Evolutionary conservation across 78 protist genomes (phyloP).

Genomic region (Dictyostelium capitatum): DNA sequence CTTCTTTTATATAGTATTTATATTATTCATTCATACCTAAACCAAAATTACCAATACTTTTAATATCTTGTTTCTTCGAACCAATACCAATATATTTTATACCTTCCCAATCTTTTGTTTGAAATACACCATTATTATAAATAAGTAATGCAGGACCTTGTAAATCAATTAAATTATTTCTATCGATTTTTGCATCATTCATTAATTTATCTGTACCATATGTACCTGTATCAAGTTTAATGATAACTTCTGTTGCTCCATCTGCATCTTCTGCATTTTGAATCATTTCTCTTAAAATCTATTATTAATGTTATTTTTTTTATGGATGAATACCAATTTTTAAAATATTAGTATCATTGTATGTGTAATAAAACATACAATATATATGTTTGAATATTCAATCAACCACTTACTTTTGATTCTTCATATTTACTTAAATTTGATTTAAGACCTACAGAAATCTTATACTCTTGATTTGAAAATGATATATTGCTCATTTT

Average conservation of each 20-base stretch:
- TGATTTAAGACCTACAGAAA: too few species aligned
- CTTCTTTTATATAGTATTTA: too few species aligned
- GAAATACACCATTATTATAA: constrained; percentile 11
- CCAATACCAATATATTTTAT: constrained; percentile 12
- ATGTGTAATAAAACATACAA: too few species aligned
- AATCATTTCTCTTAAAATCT: not conserved
- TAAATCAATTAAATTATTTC: not conserved
- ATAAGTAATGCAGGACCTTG: constrained; percentile 40
- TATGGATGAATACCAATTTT: too few species aligned
- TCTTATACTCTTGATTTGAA: too few species aligned
- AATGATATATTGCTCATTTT: too few species aligned
- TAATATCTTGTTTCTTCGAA: constrained; percentile 37
- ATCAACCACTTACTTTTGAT: too few species aligned
- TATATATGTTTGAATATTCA: too few species aligned
- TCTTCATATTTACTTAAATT: too few species aligned
- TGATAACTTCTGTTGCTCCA: not conserved
- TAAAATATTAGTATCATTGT: too few species aligned
- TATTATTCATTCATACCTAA: too few species aligned
- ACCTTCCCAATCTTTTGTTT: constrained; percentile 53
- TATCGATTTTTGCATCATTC: not conserved
- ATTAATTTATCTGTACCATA: constrained; percentile 2
- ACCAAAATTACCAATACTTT: constrained; percentile 68
- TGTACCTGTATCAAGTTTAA: constrained; percentile 5
- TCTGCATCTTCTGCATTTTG: constrained; percentile 62
- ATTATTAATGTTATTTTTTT: too few species aligned